Conservation (phyloP, 2,329 filamentous ascomycete genomes). For the Aspergillus viridinutans region DNA sequence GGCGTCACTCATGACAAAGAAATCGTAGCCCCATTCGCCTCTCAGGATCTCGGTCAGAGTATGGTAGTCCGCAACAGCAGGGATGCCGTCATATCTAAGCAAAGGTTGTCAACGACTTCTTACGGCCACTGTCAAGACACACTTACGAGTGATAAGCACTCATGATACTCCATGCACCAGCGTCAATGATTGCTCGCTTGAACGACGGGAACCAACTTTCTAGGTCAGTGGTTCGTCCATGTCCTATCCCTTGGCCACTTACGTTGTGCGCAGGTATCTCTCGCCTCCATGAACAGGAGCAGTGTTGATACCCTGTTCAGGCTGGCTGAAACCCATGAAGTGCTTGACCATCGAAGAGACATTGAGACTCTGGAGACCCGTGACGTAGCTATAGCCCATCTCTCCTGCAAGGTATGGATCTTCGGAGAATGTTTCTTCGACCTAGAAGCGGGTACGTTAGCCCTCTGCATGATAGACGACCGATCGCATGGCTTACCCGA, state of each 20-base stretch:
- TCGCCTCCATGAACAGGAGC: slow-evolving; percentile 56
- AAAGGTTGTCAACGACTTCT: not conserved
- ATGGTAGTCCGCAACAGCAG: slow-evolving; percentile 62
- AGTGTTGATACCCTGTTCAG: slow-evolving; percentile 70
- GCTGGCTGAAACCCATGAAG: slow-evolving; percentile 64
- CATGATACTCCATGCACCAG: slow-evolving; percentile 66
- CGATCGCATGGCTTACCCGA: slow-evolving; percentile 40
- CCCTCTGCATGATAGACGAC: not conserved
- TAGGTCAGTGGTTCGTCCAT: not conserved
- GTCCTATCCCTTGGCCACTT: slow-evolving; percentile 37
- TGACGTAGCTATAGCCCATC: slow-evolving; percentile 58
- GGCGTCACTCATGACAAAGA: slow-evolving; percentile 62
- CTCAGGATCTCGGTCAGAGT: slow-evolving; percentile 65
- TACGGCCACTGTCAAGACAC: not conserved
- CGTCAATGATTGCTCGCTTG: slow-evolving; percentile 67
- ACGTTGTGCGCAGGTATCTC: slow-evolving; percentile 52
- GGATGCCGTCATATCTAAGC: slow-evolving; percentile 61
- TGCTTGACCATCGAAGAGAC: slow-evolving; percentile 73
- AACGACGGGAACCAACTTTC: slow-evolving; percentile 52
- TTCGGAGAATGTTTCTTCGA: slow-evolving; percentile 70
- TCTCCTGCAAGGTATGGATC: slow-evolving; percentile 66
- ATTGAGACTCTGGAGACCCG: slow-evolving; percentile 59
- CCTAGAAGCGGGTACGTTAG: slow-evolving; percentile 13
- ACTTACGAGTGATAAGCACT: slow-evolving; percentile 62
- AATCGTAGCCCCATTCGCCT: slow-evolving; percentile 69